Percentiles rank a stretch among this genome's conserved stretches.
These are phyloP conservation scores for Trebouxiophyceae sp. DNA, from an alignment of 163 green algal genomes.

Conservation along the genomic window DNA sequence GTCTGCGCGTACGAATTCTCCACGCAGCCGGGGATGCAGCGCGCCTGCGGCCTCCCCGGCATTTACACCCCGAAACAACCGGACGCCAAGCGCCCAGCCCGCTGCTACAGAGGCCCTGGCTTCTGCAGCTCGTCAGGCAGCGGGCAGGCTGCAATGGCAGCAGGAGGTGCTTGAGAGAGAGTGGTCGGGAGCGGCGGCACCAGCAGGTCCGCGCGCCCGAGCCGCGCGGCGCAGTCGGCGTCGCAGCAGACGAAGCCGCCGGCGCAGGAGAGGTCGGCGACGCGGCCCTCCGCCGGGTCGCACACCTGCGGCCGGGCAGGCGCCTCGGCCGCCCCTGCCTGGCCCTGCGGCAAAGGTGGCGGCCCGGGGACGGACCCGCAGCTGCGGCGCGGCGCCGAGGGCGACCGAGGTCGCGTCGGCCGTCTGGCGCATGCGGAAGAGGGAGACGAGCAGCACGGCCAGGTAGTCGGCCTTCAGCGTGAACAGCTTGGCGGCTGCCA, in stretches of 20 bases:
- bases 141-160: too few species aligned
- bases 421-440: slow-evolving; percentile 16
- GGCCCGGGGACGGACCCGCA: background rate
- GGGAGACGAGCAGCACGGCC: slow-evolving; percentile 18
- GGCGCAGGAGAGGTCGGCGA: too few species aligned
- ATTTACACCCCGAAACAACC: too few species aligned
- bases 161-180: too few species aligned
- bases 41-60: too few species aligned
- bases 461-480: slow-evolving; percentile 25
- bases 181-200: background rate
- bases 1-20: slow-evolving; percentile 29
- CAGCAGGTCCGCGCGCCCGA: slow-evolving; percentile 2
- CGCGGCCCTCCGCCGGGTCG: too few species aligned
- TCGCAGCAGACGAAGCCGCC: slow-evolving; percentile 16
- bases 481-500: slow-evolving; percentile 29
- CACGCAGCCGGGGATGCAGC: slow-evolving; percentile 23
- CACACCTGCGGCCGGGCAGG: too few species aligned
- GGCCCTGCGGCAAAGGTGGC: slow-evolving; percentile 6
- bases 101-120: too few species aligned
- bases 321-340: too few species aligned
- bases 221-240: background rate
- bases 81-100: too few species aligned
- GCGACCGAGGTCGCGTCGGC: background rate
- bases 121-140: too few species aligned
- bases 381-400: too few species aligned